These are phyloP conservation scores for Oryza coarctata DNA, from an alignment of 176 grass and related monocot species.

Conservation along the genomic window DNA sequence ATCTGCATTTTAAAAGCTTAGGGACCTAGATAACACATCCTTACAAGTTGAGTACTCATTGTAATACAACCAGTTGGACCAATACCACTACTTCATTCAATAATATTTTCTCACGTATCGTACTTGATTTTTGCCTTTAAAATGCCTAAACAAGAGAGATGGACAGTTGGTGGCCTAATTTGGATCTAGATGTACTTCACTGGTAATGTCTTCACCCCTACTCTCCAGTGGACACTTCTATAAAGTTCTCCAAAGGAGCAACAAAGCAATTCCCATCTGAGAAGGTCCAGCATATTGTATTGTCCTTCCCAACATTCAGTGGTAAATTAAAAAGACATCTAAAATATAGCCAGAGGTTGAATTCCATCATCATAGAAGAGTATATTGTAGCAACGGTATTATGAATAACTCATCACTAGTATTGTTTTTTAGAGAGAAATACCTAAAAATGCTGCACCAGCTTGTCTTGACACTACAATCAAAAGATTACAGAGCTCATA, in stretches of 20 bases:
- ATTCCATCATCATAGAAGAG: not conserved
- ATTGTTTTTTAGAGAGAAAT: not conserved
- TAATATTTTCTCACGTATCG: too few relatives aligned
- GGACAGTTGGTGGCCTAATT: too few relatives aligned
- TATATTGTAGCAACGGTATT: not conserved
- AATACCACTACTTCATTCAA: too few relatives aligned
- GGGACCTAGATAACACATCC: too few relatives aligned
- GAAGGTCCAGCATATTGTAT: not conserved
- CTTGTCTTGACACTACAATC: conserved; percentile 30
- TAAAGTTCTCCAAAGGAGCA: not conserved
- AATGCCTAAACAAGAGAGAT: too few relatives aligned
- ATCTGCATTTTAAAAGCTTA: too few relatives aligned
- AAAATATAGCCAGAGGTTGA: not conserved
- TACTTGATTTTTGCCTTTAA: too few relatives aligned
- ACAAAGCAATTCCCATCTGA: not conserved
- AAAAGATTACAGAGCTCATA: conserved; percentile 39
- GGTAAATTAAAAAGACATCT: not conserved
- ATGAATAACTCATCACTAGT: not conserved
- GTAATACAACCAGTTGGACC: too few relatives aligned
- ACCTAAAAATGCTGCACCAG: conserved; percentile 31
- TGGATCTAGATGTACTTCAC: too few relatives aligned
- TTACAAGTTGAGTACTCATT: too few relatives aligned
- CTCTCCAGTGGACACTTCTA: too few relatives aligned
- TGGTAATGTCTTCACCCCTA: too few relatives aligned
- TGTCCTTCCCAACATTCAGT: not conserved